These are phyloP conservation scores for Austroboletus festivus DNA, from an alignment of 768 basidiomycete genomes.

Conservation along the genomic window DNA sequence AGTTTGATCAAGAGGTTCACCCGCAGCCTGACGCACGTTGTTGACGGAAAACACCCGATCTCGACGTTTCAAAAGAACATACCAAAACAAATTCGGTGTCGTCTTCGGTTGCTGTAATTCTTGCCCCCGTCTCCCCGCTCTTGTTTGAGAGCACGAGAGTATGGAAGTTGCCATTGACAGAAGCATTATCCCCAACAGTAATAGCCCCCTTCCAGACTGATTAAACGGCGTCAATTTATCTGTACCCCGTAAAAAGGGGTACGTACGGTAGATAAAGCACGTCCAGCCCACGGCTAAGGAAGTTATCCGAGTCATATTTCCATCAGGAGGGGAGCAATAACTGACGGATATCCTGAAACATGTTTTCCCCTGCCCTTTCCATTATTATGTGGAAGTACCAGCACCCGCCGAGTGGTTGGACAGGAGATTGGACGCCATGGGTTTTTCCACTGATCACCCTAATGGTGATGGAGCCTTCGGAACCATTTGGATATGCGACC, in stretches of 20 bases:
- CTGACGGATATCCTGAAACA: constrained; percentile 85
- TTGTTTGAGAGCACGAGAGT: constrained; percentile 79
- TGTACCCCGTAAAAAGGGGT: not conserved
- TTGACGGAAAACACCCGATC: not conserved
- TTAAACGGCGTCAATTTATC: constrained; percentile 5
- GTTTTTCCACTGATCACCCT: constrained; percentile 90
- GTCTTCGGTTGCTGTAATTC: constrained; percentile 53
- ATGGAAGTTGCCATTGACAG: constrained; percentile 57
- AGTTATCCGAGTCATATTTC: not conserved
- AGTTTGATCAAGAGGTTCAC: constrained; percentile 84
- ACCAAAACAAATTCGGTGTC: constrained; percentile 77
- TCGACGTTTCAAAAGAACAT: constrained; percentile 20
- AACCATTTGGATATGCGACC: constrained; percentile 66
- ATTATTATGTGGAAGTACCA: constrained; percentile 88
- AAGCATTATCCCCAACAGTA: constrained; percentile 49
- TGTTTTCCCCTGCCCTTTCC: constrained; percentile 48
- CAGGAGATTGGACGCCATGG: constrained; percentile 82
- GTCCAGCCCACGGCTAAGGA: constrained; percentile 80
- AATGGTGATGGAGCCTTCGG: constrained; percentile 63
- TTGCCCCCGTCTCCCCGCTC: constrained; percentile 61
- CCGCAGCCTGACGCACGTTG: constrained; percentile 55
- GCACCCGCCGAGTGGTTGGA: constrained; percentile 87
- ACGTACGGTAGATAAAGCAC: constrained; percentile 77
- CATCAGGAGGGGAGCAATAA: constrained; percentile 2
- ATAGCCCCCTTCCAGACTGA: constrained; percentile 52